Conservation (phyloP, 2,329 filamentous ascomycete species). For the Botrytis galanthina region DNA sequence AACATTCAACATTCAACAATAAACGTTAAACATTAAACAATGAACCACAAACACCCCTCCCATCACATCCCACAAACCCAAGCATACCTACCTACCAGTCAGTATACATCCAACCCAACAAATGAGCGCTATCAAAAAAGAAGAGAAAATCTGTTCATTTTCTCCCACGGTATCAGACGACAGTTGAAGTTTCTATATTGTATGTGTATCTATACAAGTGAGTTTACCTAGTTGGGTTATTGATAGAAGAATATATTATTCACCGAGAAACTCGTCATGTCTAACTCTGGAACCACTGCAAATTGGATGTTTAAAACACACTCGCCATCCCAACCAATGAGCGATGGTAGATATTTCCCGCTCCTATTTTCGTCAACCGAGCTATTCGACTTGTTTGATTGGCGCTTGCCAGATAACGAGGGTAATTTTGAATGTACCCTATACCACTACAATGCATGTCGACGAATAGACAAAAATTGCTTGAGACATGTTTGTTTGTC, state of each 20-base stretch:
- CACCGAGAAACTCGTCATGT: not conserved
- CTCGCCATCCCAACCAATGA: not conserved
- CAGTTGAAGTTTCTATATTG: not conserved
- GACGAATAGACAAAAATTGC: not conserved
- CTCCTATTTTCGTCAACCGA: not conserved
- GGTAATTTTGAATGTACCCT: not conserved
- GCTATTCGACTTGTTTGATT: not conserved
- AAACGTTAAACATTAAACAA: no score
- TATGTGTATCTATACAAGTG: not conserved
- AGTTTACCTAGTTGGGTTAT: not conserved
- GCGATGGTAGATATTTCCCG: not conserved
- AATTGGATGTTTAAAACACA: not conserved
- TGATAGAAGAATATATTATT: not conserved
- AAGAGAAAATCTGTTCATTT: not conserved
- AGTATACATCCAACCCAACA: no score
- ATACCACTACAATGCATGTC: not conserved
- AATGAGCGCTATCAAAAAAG: no score
- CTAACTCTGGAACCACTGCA: not conserved
- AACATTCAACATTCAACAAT: no score
- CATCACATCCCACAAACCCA: no score
- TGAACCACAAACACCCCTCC: no score
- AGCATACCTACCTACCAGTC: no score
- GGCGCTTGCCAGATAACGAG: not conserved
- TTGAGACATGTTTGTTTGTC: not conserved
- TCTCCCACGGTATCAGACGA: not conserved